These are phyloP conservation scores for Cystofilobasidium bisporidii DNA, from an alignment of 768 basidiomycete genomes.

Conservation along the genomic window DNA sequence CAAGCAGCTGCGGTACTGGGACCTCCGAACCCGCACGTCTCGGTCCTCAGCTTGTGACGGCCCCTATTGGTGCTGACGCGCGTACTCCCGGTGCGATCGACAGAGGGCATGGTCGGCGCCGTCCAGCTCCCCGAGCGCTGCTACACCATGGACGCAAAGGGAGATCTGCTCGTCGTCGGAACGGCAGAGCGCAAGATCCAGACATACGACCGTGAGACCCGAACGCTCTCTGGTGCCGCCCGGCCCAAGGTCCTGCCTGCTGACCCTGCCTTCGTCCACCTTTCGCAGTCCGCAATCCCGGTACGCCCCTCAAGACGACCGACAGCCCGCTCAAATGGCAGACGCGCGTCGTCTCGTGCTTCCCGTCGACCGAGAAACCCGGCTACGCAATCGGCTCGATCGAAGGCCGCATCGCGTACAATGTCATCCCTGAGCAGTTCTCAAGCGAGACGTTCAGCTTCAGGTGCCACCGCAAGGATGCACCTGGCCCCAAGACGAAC, in stretches of 20 bases:
- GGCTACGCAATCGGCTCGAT: slow-evolving; percentile 44
- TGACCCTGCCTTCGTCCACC: background rate
- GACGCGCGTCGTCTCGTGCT: slow-evolving; percentile 75
- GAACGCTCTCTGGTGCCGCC: background rate
- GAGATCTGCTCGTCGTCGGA: slow-evolving; percentile 33
- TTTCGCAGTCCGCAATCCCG: slow-evolving; percentile 8
- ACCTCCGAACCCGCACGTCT: slow-evolving; percentile 16
- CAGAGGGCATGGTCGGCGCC: slow-evolving; percentile 52
- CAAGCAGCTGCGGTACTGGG: slow-evolving; percentile 76
- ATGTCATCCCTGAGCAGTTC: slow-evolving; percentile 37
- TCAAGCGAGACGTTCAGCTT: slow-evolving; percentile 70
- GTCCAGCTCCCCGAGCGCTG: slow-evolving; percentile 82
- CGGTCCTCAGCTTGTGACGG: background rate
- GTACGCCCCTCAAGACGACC: slow-evolving; percentile 51
- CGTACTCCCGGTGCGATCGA: background rate
- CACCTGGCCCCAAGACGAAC: slow-evolving; percentile 28
- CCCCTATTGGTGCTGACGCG: background rate
- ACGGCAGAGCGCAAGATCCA: slow-evolving; percentile 27
- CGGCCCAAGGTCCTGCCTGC: background rate
- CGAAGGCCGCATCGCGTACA: slow-evolving; percentile 77
- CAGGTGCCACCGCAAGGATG: slow-evolving; percentile 47
- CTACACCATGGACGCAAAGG: slow-evolving; percentile 73
- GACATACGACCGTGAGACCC: slow-evolving; percentile 22
- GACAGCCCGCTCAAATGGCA: slow-evolving; percentile 87
- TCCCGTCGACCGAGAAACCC: slow-evolving; percentile 55